Evolutionary conservation across 176 grass and related monocot species (phyloP), one percentile per base, ranked within the genome.

Genomic region (Olyra latifolia): DNA sequence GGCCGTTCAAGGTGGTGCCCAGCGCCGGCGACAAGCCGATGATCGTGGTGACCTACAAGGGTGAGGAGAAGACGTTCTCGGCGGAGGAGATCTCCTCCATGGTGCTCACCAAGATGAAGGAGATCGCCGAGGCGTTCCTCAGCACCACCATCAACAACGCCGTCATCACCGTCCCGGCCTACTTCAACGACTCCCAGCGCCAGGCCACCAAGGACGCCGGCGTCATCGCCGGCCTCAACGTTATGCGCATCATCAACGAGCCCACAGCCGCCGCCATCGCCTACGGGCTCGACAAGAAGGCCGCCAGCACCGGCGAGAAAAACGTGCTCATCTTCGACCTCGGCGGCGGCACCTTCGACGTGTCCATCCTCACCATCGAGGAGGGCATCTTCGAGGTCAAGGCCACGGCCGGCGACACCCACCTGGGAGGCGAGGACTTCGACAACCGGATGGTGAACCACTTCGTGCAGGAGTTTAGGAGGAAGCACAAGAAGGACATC

Each of bases 261-360:
- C 92, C 92, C 16, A 93, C 92, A 0, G 92, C 95, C 0, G 95
- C 95, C 0, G 92, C 90, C 45, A 88, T 98, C 24, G 95, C 95
- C 13, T 94, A 98, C 56, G 92, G 95, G 1, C 87, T 98, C 11
- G 92, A 93, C 77, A 98, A 91, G 86, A 98, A 85, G 77, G 48
- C 85, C 1, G 8, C 62, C 32, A 78, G 79, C 80, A 59, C 80
- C 6, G 84, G 81, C 7, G 90, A 95, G 83, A 91, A 95, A 83
- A 89, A 91, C 39, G 92, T 98, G 47, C 90, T 98, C 66, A 94
- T 98, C 66, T 98, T 98, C 40, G 92, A 98, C 75, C 92, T 98
- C 3, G 95, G 95, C 1, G 92, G 90, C 4, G 95, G 95, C n/a
- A 95, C 90, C 39, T 98, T 98, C 40, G 95, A 98, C 5, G 95